Percentiles rank a stretch among this genome's conserved stretches.
Evolutionary conservation across 208 protist genomes (phyloP).

Genomic region (Leishmania braziliensis): DNA sequence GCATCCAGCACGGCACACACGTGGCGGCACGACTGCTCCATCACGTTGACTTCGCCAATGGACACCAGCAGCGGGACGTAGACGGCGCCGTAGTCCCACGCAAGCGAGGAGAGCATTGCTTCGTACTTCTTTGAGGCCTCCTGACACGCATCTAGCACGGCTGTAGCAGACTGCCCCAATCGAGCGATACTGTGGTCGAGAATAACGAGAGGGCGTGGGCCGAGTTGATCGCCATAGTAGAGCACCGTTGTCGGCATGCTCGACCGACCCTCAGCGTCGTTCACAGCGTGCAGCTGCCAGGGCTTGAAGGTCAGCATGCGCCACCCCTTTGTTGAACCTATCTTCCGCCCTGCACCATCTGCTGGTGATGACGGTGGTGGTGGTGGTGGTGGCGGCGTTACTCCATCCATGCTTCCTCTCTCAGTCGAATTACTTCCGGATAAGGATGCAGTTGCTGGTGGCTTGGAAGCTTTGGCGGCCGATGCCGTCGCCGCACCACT

Average conservation of each 20-base stretch:
- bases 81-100: slow-evolving; percentile 76
- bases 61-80: slow-evolving; percentile 66
- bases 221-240: slow-evolving; percentile 70
- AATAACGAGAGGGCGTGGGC: slow-evolving; percentile 81
- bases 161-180: slow-evolving; percentile 9
- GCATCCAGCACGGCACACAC: slow-evolving; percentile 78
- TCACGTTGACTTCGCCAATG: slow-evolving; percentile 37
- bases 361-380: slow-evolving; percentile 15
- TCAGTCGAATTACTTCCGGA: background rate
- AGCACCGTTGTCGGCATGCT: slow-evolving; percentile 51
- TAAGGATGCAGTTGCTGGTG: background rate
- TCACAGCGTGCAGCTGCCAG: slow-evolving; percentile 59
- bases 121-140: slow-evolving; percentile 62
- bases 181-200: slow-evolving; percentile 63
- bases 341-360: slow-evolving; percentile 12
- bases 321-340: slow-evolving; percentile 33
- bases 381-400: background rate
- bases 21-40: slow-evolving; percentile 61
- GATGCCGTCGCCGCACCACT: background rate
- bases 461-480: background rate
- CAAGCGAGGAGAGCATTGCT: slow-evolving; percentile 56
- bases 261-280: slow-evolving; percentile 22
- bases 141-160: slow-evolving; percentile 13
- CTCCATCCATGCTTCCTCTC: background rate
- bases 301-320: slow-evolving; percentile 47